Evolutionary conservation across 2,329 filamentous ascomycete genomes (phyloP), one percentile per base, ranked within the genome.

Genomic region (Arthroderma sp.): DNA sequence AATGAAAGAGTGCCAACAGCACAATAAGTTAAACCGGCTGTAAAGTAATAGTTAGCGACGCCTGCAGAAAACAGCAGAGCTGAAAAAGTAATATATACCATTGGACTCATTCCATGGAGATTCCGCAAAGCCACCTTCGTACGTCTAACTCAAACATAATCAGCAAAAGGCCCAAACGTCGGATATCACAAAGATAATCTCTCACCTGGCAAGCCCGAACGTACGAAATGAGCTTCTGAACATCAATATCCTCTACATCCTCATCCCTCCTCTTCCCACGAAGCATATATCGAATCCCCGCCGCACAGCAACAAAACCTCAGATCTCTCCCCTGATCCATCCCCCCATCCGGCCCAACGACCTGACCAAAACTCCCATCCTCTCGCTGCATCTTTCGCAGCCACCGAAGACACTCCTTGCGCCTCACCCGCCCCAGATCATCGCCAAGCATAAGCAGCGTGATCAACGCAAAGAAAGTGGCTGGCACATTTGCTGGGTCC

Each of bases 281-380:
- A 38, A 98, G 62, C 45, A 94, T 83, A 77, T 85, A 94, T 34
- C 91, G 73, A 30, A 94, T 80, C 6, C 80, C 80, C 11, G 83
- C 77, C 3, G 85, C 88, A 57, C 87, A 80, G 61, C 91, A 94
- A 54, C 86, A 91, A 59, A 89, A 89, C 45, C 91, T 74, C 66
- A 87, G 82, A 63, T 98, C 91, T 45, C 77, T 75, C 0, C 86
- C 86, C 0, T 89, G 89, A 32, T 80, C 76, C n/a, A 89, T 70
- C 33, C 65, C 65, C 8, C 70, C 74, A 53, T 59, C 70, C 4
- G 77, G 75, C 4, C 73, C 74, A 2, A 89, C 59, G 1, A 85
- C 75, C 64, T 98, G 88, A 0, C 88, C 91, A 61, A 98, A 96
- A 55, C 87, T 93, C 1, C 91, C 91, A 59, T 96, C 85, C 0